Percentiles rank a stretch among this genome's conserved stretches.
Evolutionary conservation across 768 basidiomycete species (phyloP).

Genomic region (Boletus subparvulus): DNA sequence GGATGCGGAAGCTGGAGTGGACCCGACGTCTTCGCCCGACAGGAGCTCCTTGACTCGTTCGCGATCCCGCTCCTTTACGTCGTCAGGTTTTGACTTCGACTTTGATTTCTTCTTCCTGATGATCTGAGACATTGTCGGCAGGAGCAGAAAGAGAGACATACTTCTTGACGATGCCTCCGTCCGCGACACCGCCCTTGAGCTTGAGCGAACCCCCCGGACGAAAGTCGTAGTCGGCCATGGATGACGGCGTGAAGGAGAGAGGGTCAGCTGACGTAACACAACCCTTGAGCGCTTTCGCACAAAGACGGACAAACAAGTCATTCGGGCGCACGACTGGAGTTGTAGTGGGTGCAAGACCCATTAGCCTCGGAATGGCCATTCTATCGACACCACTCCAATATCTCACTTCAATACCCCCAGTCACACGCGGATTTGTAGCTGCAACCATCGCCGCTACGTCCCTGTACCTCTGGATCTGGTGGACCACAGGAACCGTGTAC

Average conservation of each 20-base stretch:
- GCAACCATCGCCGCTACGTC: conserved; percentile 58
- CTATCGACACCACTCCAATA: conserved; percentile 70
- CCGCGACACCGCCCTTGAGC: conserved; percentile 78
- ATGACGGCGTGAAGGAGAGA: conserved; percentile 14
- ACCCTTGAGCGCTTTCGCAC: conserved; percentile 7
- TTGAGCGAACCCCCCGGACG: conserved; percentile 87
- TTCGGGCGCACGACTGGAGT: neutral
- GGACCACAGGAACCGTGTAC: conserved; percentile 45
- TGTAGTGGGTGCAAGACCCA: neutral
- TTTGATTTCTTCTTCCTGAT: conserved; percentile 82
- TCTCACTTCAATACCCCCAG: conserved; percentile 71
- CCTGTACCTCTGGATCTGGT: conserved; percentile 64
- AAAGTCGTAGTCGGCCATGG: conserved; percentile 83
- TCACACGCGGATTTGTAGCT: conserved; percentile 70
- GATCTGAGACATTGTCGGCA: conserved; percentile 7
- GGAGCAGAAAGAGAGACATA: conserved; percentile 33
- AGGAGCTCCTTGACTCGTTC: conserved; percentile 49
- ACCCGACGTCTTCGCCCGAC: conserved; percentile 46
- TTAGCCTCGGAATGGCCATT: conserved; percentile 57
- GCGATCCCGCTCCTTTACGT: conserved; percentile 43
- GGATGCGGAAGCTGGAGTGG: conserved; percentile 43
- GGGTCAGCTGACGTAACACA: conserved; percentile 32
- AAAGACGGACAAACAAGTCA: conserved; percentile 29
- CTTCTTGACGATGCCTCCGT: conserved; percentile 85
- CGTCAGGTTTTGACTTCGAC: conserved; percentile 58